Percentiles rank a stretch among this genome's conserved stretches.
Conservation (phyloP, 495 filamentous ascomycete species). For the Sporormia fimetaria region DNA sequence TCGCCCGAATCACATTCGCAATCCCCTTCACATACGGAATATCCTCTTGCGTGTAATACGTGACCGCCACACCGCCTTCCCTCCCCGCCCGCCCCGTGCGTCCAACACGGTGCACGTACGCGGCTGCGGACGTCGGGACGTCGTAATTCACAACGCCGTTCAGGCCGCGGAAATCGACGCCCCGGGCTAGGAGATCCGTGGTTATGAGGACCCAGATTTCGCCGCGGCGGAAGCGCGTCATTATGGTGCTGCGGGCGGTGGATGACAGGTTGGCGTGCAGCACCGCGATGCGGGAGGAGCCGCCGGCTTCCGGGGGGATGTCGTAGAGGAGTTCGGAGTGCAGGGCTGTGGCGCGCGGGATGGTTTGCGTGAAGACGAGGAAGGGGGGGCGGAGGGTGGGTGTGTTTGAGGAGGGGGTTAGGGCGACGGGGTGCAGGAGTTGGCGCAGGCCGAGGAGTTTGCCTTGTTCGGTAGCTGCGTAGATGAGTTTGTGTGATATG, state of each 20-base stretch:
- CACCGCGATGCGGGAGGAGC: constrained; percentile 74
- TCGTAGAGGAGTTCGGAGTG: constrained; percentile 89
- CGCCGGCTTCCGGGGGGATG: constrained; percentile 78
- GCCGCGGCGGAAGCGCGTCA: constrained; percentile 80
- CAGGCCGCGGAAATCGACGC: constrained; percentile 84
- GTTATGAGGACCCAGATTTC: constrained; percentile 96
- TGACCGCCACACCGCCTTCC: constrained; percentile 82
- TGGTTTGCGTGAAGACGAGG: constrained; percentile 89
- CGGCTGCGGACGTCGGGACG: constrained; percentile 73
- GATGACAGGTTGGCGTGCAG: constrained; percentile 81
- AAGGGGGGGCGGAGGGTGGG: constrained; percentile 72
- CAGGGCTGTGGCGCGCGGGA: constrained; percentile 75
- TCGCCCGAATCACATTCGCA: constrained; percentile 78
- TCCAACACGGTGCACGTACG: constrained; percentile 88
- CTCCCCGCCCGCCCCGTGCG: constrained; percentile 82
- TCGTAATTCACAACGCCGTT: constrained; percentile 97
- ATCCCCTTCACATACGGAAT: constrained; percentile 82
- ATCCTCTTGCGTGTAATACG: constrained; percentile 90
- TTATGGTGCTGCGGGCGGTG: constrained; percentile 59
- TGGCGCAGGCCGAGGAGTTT: constrained; percentile 89
- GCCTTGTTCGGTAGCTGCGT: constrained; percentile 83
- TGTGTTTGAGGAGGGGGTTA: constrained; percentile 41
- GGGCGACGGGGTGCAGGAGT: constrained; percentile 64
- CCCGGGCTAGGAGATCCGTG: constrained; percentile 81
- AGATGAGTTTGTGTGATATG: constrained; percentile 76